phyloP scores from a whole-genome alignment of 495 filamentous ascomycete species.

The Letharia columbiana region DNA sequence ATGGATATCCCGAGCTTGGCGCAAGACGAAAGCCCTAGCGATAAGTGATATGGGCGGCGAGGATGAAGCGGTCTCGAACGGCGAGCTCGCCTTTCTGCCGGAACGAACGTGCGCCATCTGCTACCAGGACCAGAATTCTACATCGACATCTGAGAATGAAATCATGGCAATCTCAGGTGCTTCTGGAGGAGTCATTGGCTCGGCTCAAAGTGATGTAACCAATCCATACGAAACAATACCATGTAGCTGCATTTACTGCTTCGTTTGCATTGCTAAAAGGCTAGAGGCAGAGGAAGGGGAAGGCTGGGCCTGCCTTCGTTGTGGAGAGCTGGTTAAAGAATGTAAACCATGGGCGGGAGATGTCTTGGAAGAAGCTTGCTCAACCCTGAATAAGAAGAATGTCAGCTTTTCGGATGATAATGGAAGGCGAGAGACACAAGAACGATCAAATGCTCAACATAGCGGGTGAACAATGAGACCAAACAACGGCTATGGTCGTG shows the following conservation, averaged over 20 bases:
- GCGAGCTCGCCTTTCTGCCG: constrained; percentile 73
- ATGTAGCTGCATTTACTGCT: constrained; percentile 92
- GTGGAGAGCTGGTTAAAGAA: constrained; percentile 75
- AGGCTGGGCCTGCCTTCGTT: constrained; percentile 90
- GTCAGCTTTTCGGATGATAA: constrained; percentile 62
- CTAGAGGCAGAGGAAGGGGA: constrained; percentile 91
- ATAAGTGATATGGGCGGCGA: constrained; percentile 38
- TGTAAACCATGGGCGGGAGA: constrained; percentile 92
- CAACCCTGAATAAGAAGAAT: constrained; percentile 48
- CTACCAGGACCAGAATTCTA: constrained; percentile 81
- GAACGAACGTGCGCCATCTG: constrained; percentile 97
- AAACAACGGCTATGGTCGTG: background rate
- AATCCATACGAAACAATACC: constrained; percentile 91
- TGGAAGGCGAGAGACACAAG: constrained; percentile 16
- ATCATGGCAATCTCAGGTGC: constrained; percentile 49
- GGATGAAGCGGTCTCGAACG: constrained; percentile 40
- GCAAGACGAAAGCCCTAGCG: constrained; percentile 59
- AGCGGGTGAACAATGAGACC: background rate
- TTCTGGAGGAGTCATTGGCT: constrained; percentile 68
- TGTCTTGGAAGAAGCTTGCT: constrained; percentile 52
- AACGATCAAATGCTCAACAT: background rate
- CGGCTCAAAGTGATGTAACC: constrained; percentile 86
- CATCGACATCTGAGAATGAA: constrained; percentile 56
- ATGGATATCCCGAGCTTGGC: constrained; percentile 78
- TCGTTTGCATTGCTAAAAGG: constrained; percentile 86